Conservation (phyloP, 208 protist species). For the Acanthamoeba castellanii region DNA sequence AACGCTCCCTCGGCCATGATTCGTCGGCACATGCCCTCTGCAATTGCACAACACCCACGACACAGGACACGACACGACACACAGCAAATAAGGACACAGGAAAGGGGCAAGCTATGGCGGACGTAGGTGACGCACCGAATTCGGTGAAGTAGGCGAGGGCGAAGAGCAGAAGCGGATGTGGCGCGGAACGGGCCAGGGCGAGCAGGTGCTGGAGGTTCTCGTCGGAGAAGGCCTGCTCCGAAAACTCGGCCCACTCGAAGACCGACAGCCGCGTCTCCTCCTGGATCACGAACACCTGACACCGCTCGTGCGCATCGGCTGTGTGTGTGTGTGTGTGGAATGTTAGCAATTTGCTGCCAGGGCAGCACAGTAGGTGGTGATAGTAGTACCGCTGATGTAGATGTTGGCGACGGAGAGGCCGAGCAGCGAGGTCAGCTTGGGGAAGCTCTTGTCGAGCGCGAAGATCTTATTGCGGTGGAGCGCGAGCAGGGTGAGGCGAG, state of each 20-base stretch:
- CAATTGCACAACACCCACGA: no score
- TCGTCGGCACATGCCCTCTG: constrained; percentile 57
- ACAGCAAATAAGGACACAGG: no score
- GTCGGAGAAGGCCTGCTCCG: background rate
- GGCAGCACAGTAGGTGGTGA: background rate
- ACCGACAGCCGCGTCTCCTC: background rate
- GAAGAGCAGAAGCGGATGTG: constrained; percentile 30
- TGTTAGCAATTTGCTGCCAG: background rate
- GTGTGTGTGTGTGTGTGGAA: background rate
- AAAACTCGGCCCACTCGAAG: constrained; percentile 14
- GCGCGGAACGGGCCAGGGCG: constrained; percentile 26
- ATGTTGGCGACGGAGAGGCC: constrained; percentile 46
- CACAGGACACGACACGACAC: no score
- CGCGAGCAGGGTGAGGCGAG: constrained; percentile 6
- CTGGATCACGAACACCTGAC: constrained; percentile 40
- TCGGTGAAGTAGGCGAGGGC: constrained; percentile 48
- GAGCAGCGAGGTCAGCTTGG: constrained; percentile 28
- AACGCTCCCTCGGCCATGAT: constrained; percentile 28
- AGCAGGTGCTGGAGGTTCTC: constrained; percentile 39
- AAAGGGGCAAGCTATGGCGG: no score
- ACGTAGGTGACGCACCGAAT: constrained; percentile 10
- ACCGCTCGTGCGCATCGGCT: constrained; percentile 49
- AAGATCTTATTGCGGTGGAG: constrained; percentile 50
- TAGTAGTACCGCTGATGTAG: constrained; percentile 51
- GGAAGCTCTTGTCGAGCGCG: constrained; percentile 7